A percentile compares a stretch with the other conserved stretches of the same genome.
Conservation (phyloP, 345 rosid species). For the Erucastrum elatum region DNA sequence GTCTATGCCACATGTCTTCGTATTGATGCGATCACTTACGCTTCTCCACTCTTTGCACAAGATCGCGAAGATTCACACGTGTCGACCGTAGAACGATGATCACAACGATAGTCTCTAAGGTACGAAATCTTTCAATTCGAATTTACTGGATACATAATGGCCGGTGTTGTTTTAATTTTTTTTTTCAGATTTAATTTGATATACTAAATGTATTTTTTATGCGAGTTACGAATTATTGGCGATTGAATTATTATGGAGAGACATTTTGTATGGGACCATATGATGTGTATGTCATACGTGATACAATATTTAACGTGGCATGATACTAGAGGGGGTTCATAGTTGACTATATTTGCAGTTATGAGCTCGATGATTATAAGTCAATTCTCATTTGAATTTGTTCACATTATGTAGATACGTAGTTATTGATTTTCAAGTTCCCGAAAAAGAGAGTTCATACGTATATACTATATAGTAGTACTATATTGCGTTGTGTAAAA, state of each 20-base stretch:
- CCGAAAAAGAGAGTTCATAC: background rate
- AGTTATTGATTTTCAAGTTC: slow-evolving; percentile 18
- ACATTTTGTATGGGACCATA: slow-evolving; percentile 32
- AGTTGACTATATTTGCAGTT: slow-evolving; percentile 33
- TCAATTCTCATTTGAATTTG: slow-evolving; percentile 37
- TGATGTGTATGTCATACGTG: slow-evolving; percentile 12
- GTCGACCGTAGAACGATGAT: background rate
- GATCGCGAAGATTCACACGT: slow-evolving; percentile 25
- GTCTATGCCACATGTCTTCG: slow-evolving; percentile 27
- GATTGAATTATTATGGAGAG: slow-evolving; percentile 26
- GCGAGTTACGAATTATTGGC: slow-evolving; percentile 33
- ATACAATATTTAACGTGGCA: slow-evolving; percentile 35
- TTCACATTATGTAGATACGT: slow-evolving; percentile 34
- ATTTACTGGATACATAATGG: slow-evolving; percentile 29
- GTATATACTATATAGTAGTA: background rate
- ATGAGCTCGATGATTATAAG: slow-evolving; percentile 28
- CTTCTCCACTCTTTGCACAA: slow-evolving; percentile 21
- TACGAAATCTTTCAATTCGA: slow-evolving; percentile 32
- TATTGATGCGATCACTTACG: slow-evolving; percentile 24
- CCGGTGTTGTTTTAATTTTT: slow-evolving; percentile 21
- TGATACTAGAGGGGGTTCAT: slow-evolving; percentile 18
- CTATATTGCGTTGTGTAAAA: background rate
- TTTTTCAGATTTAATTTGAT: slow-evolving; percentile 6
- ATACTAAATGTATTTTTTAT: slow-evolving; percentile 7
- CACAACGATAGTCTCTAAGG: slow-evolving; percentile 23